Evolutionary conservation across 768 basidiomycete genomes (phyloP), one percentile per base, ranked within the genome.

Genomic region (Asterophora lycoperdoides): DNA sequence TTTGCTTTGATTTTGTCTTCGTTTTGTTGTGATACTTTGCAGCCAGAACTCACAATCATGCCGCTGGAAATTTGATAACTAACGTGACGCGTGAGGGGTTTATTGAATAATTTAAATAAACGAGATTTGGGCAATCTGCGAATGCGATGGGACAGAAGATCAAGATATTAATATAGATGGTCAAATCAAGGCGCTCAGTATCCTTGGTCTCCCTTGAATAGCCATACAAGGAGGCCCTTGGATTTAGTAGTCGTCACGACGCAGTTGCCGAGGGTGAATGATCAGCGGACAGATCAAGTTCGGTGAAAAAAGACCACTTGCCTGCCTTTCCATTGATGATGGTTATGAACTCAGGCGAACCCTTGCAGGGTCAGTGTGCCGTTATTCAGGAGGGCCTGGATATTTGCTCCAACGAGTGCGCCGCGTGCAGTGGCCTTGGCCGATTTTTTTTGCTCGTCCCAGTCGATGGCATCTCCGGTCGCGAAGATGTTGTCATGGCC

Each of bases 381-480:
- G 44, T 50, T 73, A 11, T 61, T 61, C 39, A 84, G 64, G 46
- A 76, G 60, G 15, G 64, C 63, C 0, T 78, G 37, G 11, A 84
- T 62, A 49, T 88, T 88, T 19, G 68, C 64, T 1, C 65, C 70
- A 28, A 79, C 67, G 30, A 84, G 54, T 1, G 48, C 51, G 0
- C 67, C 72, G 48, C 87, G 86, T 4, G 55, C 59, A 3, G 45
- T 18, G 0, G 68, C 65, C 59, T 86, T 86, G 11, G 58, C 62
- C 0, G 66, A 62, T 42, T 74, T 82, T 56, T 86, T 86, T 62
- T 86, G 79, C 60, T 86, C 85, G 1, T 67, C 51, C 73, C 77
- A 82, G 32, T 83, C 79, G 50, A 84, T 76, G 44, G 81, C 72
- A 57, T 89, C 86, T 1, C 86, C 86, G 5, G 67, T 72, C 0